Conservation (phyloP, 768 basidiomycete genomes). For the Sutorius australiensis region DNA sequence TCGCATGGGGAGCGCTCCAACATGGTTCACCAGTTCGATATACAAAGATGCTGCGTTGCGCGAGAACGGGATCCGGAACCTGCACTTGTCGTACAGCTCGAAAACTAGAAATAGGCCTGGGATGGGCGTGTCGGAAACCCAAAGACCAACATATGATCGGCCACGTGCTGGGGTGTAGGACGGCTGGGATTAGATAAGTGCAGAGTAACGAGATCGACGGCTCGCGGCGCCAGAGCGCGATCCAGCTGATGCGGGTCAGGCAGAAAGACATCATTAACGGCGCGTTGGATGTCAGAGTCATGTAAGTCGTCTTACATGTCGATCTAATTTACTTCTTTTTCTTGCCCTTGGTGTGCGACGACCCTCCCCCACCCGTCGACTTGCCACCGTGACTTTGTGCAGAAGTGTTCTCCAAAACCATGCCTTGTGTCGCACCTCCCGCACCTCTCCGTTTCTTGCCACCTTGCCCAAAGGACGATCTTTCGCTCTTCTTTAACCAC, state of each 20-base stretch:
- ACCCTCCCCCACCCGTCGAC: slow-evolving; percentile 34
- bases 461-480: slow-evolving; percentile 51
- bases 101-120: not conserved
- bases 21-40: not conserved
- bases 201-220: not conserved
- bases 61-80: not conserved
- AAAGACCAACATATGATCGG: not conserved
- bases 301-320: slow-evolving; percentile 18
- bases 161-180: slow-evolving; percentile 16
- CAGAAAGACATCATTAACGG: slow-evolving; percentile 23
- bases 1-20: slow-evolving; percentile 2
- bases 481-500: slow-evolving; percentile 85
- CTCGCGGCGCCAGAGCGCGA: slow-evolving; percentile 19
- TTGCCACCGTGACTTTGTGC: slow-evolving; percentile 32
- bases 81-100: slow-evolving; percentile 1
- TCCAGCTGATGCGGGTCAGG: slow-evolving; percentile 17
- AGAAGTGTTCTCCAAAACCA: slow-evolving; percentile 27
- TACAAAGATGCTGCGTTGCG: not conserved
- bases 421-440: slow-evolving; percentile 70
- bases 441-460: slow-evolving; percentile 52
- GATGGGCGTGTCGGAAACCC: not conserved
- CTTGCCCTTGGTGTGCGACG: slow-evolving; percentile 51
- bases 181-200: slow-evolving; percentile 30
- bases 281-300: slow-evolving; percentile 14
- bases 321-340: slow-evolving; percentile 57